These are phyloP conservation scores for Plenodomus tracheiphilus DNA, from an alignment of 2,329 filamentous ascomycete genomes.

Conservation along the genomic window DNA sequence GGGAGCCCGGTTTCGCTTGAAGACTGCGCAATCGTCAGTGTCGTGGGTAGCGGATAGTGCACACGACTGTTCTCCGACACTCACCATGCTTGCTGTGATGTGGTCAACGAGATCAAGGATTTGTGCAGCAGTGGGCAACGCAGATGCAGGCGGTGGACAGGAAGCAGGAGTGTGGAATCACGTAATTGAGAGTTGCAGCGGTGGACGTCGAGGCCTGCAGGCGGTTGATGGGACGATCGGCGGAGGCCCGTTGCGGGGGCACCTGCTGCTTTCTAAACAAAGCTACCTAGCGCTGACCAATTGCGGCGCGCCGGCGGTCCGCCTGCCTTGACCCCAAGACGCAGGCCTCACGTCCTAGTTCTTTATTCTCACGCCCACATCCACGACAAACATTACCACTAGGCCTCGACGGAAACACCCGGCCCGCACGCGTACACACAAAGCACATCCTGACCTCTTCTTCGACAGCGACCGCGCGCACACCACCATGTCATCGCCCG, in stretches of 20 bases:
- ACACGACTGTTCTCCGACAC: not conserved
- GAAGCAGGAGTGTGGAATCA: not conserved
- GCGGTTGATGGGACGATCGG: constrained; percentile 2
- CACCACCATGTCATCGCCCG: constrained; percentile 43
- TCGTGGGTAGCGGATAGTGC: constrained; percentile 4
- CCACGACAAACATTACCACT: not conserved
- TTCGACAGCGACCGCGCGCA: not conserved
- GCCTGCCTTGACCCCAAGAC: not conserved
- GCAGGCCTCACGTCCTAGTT: not conserved
- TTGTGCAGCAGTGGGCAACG: not conserved
- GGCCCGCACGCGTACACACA: not conserved
- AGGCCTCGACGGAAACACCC: not conserved
- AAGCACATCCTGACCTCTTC: not conserved
- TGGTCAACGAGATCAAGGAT: not conserved
- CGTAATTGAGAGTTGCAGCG: constrained; percentile 11
- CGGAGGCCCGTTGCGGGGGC: constrained; percentile 22
- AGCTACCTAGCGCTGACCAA: constrained; percentile 3
- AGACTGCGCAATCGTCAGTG: constrained; percentile 33
- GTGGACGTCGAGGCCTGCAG: constrained; percentile 8
- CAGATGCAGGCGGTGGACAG: not conserved
- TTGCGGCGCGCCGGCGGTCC: not conserved
- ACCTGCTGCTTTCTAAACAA: constrained; percentile 8
- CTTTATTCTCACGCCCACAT: not conserved
- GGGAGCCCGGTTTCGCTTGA: constrained; percentile 66
- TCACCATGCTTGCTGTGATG: not conserved